Evolutionary conservation across 2,329 filamentous ascomycete species (phyloP), one percentile per base, ranked within the genome.

Genomic region (Pseudocercospora fuligena): DNA sequence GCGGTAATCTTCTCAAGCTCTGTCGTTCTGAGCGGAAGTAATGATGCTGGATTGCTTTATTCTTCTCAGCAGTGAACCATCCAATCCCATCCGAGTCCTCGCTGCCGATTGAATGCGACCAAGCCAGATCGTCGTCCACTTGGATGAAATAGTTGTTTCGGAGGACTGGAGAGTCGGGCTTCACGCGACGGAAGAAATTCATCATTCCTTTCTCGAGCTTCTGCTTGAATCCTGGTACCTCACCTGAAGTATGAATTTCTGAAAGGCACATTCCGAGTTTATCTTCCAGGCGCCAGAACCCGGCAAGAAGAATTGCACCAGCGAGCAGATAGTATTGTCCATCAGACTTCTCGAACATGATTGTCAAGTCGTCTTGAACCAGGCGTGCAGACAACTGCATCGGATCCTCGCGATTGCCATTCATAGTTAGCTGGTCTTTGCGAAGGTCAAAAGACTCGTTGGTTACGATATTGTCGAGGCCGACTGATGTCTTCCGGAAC

Each of bases 131-230:
- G 64, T 93, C 91, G 74, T 96, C 92, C 0, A 95, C 92, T 79
- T 96, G 92, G 69, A 96, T 86, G 81, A 96, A 96, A 79, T 95
- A 96, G 76, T 95, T 94, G 76, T 94, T 92, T 66, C 92, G 84
- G 21, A 88, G 72, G 25, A 91, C 86, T 0, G 88, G 85, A 53
- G 88, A 87, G 49, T 92, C 88, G 0, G 90, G 90, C 74, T 86
- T 84, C 0, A 95, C 78, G 0, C 92, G 82, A 0, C 87, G 83
- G 81, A 96, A 95, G 81, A 96, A 93, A 76, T 90, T 92, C 81
- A 86, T 85, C 91, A 94, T 94, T 12, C 91, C 90, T 66, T 88
- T 89, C 75, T 93, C 89, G 11, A 94, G 82, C 75, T 92, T 92
- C 71, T 87, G 82, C 66, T 85, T 85, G 81, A 85, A 94, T 56